These are phyloP conservation scores for Hyaloraphidium curvatum DNA, from an alignment of 192 early-diverging fungal genomes.

Conservation along the genomic window DNA sequence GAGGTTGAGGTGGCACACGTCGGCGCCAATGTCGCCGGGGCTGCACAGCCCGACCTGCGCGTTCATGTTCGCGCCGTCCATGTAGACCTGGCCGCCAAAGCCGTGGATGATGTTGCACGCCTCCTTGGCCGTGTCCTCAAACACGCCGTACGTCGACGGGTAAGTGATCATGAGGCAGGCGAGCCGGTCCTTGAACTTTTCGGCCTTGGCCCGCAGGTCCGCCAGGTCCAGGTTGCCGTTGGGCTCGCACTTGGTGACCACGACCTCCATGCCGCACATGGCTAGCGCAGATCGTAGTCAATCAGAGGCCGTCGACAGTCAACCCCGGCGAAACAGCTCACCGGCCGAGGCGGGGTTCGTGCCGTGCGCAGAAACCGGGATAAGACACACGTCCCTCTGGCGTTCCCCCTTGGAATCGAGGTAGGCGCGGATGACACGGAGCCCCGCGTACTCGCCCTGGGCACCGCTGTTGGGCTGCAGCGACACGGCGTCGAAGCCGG, in stretches of 20 bases:
- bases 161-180: slow-evolving; percentile 98
- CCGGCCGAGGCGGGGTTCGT: slow-evolving; percentile 98
- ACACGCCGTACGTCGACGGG: slow-evolving; percentile 96
- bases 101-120: slow-evolving; percentile 82
- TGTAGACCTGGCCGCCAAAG: slow-evolving; percentile 95
- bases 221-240: slow-evolving; percentile 83
- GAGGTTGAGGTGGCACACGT: slow-evolving; percentile 98
- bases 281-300: no score
- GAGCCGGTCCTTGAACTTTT: slow-evolving; percentile 64
- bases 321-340: no score
- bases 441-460: slow-evolving; percentile 97
- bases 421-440: slow-evolving; percentile 86
- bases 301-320: no score
- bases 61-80: slow-evolving; percentile 92
- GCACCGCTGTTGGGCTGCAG: slow-evolving; percentile 98
- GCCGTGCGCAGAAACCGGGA: slow-evolving; percentile 97
- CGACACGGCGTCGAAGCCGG: slow-evolving; percentile 81
- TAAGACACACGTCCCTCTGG: slow-evolving; percentile 82
- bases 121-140: slow-evolving; percentile 71
- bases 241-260: slow-evolving; percentile 76
- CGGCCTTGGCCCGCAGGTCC: slow-evolving; percentile 76
- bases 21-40: slow-evolving; percentile 89
- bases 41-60: slow-evolving; percentile 67
- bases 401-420: slow-evolving; percentile 60
- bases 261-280: slow-evolving; percentile 89